Percentiles rank a stretch among this genome's conserved stretches.
These are phyloP conservation scores for Fusarium goolgardi DNA, from an alignment of 2,329 filamentous ascomycete species.

Conservation along the genomic window DNA sequence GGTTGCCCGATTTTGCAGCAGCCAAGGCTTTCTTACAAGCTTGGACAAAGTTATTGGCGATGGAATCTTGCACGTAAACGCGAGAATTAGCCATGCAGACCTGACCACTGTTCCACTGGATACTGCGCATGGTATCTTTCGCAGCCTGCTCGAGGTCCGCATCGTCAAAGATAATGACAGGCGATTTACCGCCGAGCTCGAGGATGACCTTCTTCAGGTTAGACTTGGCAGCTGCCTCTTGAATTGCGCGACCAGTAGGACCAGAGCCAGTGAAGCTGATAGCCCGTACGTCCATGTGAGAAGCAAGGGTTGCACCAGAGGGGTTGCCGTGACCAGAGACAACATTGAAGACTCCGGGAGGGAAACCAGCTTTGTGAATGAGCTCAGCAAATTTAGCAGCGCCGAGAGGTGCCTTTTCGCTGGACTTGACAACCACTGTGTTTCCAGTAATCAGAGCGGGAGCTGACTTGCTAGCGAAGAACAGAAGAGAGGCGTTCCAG, in stretches of 20 bases:
- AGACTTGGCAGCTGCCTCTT: conserved; percentile 74
- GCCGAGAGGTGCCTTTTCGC: conserved; percentile 40
- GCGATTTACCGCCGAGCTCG: conserved; percentile 76
- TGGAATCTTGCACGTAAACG: conserved; percentile 65
- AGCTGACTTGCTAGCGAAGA: conserved; percentile 57
- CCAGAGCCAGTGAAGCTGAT: conserved; percentile 83
- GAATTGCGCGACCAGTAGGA: conserved; percentile 76
- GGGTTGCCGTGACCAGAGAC: conserved; percentile 75
- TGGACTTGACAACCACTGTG: conserved; percentile 35
- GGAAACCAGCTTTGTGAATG: conserved; percentile 78
- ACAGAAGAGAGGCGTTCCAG: conserved; percentile 64
- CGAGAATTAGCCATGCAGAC: conserved; percentile 70
- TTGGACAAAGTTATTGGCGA: conserved; percentile 50
- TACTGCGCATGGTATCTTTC: conserved; percentile 58
- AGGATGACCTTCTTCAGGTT: conserved; percentile 73
- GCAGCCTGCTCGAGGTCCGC: conserved; percentile 52
- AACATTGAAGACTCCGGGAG: conserved; percentile 79
- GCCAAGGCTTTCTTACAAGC: conserved; percentile 17
- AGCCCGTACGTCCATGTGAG: conserved; percentile 76
- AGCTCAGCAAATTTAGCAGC: conserved; percentile 58
- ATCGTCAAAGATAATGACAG: conserved; percentile 73
- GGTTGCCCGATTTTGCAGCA: conserved; percentile 16
- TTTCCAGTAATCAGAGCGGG: conserved; percentile 39
- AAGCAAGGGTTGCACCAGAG: conserved; percentile 73
- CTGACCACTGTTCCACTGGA: conserved; percentile 68